Conservation (phyloP, 106 monocot genomes). For the Allium cepa region DNA sequence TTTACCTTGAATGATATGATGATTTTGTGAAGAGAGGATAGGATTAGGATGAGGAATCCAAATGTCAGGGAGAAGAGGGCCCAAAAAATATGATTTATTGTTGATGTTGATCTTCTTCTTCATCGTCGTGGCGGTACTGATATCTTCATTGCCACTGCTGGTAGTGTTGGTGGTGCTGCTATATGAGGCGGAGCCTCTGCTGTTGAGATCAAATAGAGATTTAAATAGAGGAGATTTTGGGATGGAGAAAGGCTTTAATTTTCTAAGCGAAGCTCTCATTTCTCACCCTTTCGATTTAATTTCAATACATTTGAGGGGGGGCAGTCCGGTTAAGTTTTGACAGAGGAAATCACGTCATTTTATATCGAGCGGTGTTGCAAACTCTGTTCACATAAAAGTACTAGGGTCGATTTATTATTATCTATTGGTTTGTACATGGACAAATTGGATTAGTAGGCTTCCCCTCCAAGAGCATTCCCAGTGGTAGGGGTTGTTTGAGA, state of each 20-base stretch:
- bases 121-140: neutral
- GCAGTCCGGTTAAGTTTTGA: too few relatives aligned
- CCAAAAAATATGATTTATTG: conserved; percentile 27
- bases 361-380: too few relatives aligned
- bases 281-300: neutral
- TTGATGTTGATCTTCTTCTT: neutral
- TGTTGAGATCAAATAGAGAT: neutral
- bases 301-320: too few relatives aligned
- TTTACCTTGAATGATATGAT: neutral
- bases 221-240: neutral
- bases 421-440: too few relatives aligned
- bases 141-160: neutral
- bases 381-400: too few relatives aligned
- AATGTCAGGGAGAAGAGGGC: conserved; percentile 66
- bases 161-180: neutral
- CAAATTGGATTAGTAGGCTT: too few relatives aligned
- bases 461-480: too few relatives aligned
- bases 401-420: too few relatives aligned
- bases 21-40: conserved; percentile 2
- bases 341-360: too few relatives aligned
- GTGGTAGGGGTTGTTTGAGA: too few relatives aligned
- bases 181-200: neutral
- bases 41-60: conserved; percentile 29
- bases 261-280: conserved; percentile 1
- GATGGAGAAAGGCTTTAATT: neutral